Evolutionary conservation across 345 rosid species (phyloP).

Genomic region (Camelina hispida): DNA sequence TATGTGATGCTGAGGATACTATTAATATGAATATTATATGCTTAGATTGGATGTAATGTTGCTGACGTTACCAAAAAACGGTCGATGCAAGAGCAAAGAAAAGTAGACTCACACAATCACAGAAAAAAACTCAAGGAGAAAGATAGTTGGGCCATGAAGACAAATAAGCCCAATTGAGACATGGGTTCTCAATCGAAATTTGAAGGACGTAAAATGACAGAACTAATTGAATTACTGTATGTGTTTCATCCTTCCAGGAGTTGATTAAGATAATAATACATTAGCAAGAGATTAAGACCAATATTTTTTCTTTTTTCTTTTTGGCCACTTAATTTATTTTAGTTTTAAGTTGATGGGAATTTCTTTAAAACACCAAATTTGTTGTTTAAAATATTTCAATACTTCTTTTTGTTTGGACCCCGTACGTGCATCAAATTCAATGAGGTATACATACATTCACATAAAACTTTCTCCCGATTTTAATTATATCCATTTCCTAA

Average conservation of each 20-base stretch:
- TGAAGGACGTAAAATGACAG: not conserved
- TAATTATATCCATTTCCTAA: too few species aligned
- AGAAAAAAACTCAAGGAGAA: not conserved
- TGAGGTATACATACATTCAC: too few species aligned
- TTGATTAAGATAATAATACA: not conserved
- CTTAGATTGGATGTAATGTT: not conserved
- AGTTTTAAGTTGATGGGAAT: not conserved
- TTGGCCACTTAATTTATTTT: not conserved
- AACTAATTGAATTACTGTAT: not conserved
- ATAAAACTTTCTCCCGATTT: too few species aligned
- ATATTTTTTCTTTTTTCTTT: too few species aligned
- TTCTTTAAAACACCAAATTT: not conserved
- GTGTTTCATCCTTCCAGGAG: too few species aligned
- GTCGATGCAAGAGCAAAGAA: not conserved
- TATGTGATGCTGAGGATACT: not conserved
- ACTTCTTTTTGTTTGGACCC: too few species aligned
- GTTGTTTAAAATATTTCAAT: not conserved
- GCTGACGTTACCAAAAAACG: not conserved
- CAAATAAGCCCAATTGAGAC: not conserved
- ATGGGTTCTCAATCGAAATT: not conserved
- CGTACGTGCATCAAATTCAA: too few species aligned
- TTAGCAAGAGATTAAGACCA: not conserved
- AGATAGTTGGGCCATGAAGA: slow-evolving; percentile 1
- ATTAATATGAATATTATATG: not conserved
- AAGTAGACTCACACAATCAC: too few species aligned